A percentile compares a stretch with the other conserved stretches of the same genome.
phyloP scores from a whole-genome alignment of 805 yeast genomes.

The Hanseniaspora mollemarum region DNA sequence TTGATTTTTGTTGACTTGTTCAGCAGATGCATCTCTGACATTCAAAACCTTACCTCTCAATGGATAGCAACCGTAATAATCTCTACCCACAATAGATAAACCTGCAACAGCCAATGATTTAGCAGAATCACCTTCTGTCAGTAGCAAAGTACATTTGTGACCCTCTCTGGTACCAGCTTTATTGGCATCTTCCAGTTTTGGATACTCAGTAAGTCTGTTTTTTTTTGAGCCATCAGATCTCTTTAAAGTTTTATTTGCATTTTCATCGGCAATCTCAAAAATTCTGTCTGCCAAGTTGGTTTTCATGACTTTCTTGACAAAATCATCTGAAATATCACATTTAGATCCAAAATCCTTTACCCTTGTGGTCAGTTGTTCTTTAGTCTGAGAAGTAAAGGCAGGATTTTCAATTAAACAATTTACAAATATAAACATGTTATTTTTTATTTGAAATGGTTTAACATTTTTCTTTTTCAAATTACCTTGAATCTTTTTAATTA shows the following conservation, averaged over 20 bases:
- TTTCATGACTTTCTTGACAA: slow-evolving; percentile 57
- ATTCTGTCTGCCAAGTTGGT: slow-evolving; percentile 63
- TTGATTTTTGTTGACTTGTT: slow-evolving; percentile 81
- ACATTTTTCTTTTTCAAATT: slow-evolving; percentile 56
- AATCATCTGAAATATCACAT: slow-evolving; percentile 65
- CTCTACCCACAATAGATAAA: slow-evolving; percentile 87
- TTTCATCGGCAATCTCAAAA: slow-evolving; percentile 70
- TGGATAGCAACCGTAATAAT: slow-evolving; percentile 89
- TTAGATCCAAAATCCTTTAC: slow-evolving; percentile 80
- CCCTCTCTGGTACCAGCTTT: slow-evolving; percentile 93
- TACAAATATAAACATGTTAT: slow-evolving; percentile 78
- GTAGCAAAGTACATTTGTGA: slow-evolving; percentile 76
- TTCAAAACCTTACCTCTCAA: slow-evolving; percentile 87
- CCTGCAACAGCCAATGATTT: slow-evolving; percentile 85
- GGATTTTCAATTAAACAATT: slow-evolving; percentile 93
- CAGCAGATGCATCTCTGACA: slow-evolving; percentile 94
- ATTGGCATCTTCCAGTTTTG: slow-evolving; percentile 88
- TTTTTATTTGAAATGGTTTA: slow-evolving; percentile 78
- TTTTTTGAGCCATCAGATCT: slow-evolving; percentile 82
- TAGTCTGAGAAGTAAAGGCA: slow-evolving; percentile 93
- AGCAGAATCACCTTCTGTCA: slow-evolving; percentile 98
- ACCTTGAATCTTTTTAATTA: slow-evolving; percentile 65
- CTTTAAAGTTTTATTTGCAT: slow-evolving; percentile 76
- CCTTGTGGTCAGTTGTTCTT: slow-evolving; percentile 87
- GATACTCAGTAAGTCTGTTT: slow-evolving; percentile 74